phyloP scores from a whole-genome alignment of 1,284 basidiomycete genomes.

The Sanghuangporus weigelae region DNA sequence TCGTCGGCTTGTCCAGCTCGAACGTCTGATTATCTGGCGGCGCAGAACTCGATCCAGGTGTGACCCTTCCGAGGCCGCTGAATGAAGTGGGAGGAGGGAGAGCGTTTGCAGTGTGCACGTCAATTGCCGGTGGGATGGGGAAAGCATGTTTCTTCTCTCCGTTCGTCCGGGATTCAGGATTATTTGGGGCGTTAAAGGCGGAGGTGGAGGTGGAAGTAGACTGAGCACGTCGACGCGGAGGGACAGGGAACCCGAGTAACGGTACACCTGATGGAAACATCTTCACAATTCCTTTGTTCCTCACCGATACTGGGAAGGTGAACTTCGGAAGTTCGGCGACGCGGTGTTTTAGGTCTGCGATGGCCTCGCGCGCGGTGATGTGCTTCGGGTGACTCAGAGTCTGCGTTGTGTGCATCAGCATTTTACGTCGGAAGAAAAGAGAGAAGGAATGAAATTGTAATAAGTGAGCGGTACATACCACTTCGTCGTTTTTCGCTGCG shows the following conservation, averaged over 20 bases:
- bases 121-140: slow-evolving; percentile 3
- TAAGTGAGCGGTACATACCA: background rate
- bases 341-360: slow-evolving; percentile 8
- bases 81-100: slow-evolving; percentile 5
- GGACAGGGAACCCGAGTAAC: slow-evolving; percentile 2
- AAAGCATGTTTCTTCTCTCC: background rate
- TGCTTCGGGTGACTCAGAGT: background rate
- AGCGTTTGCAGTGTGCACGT: slow-evolving; percentile 9
- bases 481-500: background rate
- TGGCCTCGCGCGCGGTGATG: slow-evolving; percentile 9
- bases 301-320: background rate
- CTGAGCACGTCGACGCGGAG: slow-evolving; percentile 6
- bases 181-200: background rate
- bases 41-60: background rate
- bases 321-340: slow-evolving; percentile 5
- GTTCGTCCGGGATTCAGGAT: too few species aligned
- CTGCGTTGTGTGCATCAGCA: background rate
- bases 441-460: background rate
- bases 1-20: background rate
- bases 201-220: background rate
- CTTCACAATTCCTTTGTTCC: background rate
- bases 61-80: background rate
- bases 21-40: background rate
- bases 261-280: slow-evolving; percentile 4
- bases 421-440: background rate